Conservation (phyloP, 2,329 filamentous ascomycete species). For the Pseudocercospora cruenta region DNA sequence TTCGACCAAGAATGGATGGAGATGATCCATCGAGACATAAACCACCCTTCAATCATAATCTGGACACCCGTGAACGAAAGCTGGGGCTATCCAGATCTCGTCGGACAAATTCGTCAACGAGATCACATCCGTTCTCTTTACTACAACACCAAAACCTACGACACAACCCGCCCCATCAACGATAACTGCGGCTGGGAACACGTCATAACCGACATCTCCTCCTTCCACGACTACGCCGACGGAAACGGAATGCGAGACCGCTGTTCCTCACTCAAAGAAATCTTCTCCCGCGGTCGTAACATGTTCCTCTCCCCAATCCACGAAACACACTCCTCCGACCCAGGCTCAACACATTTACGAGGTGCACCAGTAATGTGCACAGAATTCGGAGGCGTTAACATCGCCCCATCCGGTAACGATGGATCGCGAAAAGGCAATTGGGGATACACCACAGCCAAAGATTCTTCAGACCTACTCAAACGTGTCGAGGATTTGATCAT, state of each 20-base stretch:
- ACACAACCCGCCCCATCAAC: conserved; percentile 67
- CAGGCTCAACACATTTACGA: conserved; percentile 55
- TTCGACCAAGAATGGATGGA: conserved; percentile 69
- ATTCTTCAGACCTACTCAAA: conserved; percentile 62
- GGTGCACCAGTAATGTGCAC: conserved; percentile 67
- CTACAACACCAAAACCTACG: conserved; percentile 65
- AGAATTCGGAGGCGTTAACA: conserved; percentile 71
- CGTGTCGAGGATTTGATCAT: conserved; percentile 63
- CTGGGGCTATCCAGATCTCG: conserved; percentile 66
- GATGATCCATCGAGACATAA: conserved; percentile 65
- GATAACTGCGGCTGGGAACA: conserved; percentile 76
- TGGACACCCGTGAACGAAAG: conserved; percentile 70
- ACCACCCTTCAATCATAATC: conserved; percentile 65
- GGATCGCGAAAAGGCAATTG: conserved; percentile 54
- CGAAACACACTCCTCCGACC: conserved; percentile 40
- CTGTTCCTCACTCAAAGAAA: conserved; percentile 58
- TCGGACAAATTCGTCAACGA: conserved; percentile 60
- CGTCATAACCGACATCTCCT: conserved; percentile 65
- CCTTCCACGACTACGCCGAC: conserved; percentile 71
- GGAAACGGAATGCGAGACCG: conserved; percentile 58
- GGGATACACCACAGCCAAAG: conserved; percentile 69
- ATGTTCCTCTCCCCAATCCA: conserved; percentile 59
- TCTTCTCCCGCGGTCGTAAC: conserved; percentile 59
- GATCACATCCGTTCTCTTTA: conserved; percentile 68
- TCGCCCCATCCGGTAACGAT: conserved; percentile 53